Percentiles rank a stretch among this genome's conserved stretches.
Conservation (phyloP, 257 asterid species). For the Nicotiana obtusifolia region DNA sequence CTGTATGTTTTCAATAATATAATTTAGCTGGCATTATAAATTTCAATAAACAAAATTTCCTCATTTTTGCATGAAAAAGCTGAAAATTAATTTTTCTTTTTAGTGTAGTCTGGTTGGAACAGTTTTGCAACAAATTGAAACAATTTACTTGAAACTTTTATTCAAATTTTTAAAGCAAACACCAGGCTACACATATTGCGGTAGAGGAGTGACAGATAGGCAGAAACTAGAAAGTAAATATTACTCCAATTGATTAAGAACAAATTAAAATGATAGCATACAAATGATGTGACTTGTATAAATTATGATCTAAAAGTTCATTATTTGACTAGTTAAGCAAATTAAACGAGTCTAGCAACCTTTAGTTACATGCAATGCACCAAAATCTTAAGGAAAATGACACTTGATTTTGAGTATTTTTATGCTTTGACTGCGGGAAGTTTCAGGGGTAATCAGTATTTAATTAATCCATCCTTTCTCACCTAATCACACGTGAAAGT, state of each 20-base stretch:
- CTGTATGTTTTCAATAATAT: background rate
- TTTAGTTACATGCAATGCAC: background rate
- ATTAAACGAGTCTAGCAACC: background rate
- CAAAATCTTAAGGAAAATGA: constrained; percentile 13
- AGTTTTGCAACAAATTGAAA: background rate
- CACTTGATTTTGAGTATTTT: constrained; percentile 4
- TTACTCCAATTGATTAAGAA: background rate
- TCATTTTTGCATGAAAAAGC: background rate
- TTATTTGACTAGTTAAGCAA: background rate
- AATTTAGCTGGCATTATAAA: background rate
- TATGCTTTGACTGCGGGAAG: background rate
- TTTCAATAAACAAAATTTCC: background rate
- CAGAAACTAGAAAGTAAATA: background rate
- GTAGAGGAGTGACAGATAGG: background rate
- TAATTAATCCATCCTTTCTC: constrained; percentile 21
- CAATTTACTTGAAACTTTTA: background rate
- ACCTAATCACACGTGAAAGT: constrained; percentile 9
- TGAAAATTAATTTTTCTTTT: too few relatives aligned
- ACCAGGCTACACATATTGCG: background rate
- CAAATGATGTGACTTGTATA: too few relatives aligned
- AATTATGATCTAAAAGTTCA: background rate
- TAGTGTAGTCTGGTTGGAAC: background rate
- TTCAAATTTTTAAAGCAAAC: background rate
- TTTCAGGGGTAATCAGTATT: background rate
- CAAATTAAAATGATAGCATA: background rate